Evolutionary conservation across 2,329 filamentous ascomycete species (phyloP).

Genomic region (Trichoderma atrobrunneum): DNA sequence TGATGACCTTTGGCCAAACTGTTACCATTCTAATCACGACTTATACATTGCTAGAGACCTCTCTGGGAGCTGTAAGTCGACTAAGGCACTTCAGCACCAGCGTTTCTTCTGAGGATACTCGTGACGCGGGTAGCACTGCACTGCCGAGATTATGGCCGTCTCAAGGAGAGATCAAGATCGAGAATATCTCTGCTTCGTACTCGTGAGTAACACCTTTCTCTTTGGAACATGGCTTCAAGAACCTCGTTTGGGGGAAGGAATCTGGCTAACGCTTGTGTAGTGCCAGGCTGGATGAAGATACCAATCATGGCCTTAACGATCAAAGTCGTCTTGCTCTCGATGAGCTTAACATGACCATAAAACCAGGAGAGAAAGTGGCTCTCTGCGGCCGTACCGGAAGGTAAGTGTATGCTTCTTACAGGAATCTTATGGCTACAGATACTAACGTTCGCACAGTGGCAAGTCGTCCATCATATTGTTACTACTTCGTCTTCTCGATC

Average conservation of each 20-base stretch:
- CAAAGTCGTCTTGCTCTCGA: constrained; percentile 29
- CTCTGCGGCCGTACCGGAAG: constrained; percentile 40
- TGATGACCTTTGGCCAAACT: constrained; percentile 13
- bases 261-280: no score
- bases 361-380: constrained; percentile 34
- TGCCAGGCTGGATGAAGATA: not conserved
- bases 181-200: no score
- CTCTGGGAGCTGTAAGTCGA: constrained; percentile 25
- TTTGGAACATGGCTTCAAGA: no score
- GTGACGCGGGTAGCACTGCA: no score
- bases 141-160: no score
- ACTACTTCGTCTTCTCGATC: not conserved
- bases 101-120: no score
- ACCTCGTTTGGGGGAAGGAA: no score
- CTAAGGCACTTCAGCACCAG: not conserved
- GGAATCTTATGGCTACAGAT: not conserved
- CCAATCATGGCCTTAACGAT: constrained; percentile 27
- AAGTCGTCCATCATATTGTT: no score
- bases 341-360: not conserved
- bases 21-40: constrained; percentile 12
- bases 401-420: not conserved
- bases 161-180: no score
- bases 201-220: no score
- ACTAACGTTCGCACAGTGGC: not conserved
- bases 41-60: constrained; percentile 23